phyloP scores from a whole-genome alignment of 148 eudicot species.

The Tetragonia tetragonoides region DNA sequence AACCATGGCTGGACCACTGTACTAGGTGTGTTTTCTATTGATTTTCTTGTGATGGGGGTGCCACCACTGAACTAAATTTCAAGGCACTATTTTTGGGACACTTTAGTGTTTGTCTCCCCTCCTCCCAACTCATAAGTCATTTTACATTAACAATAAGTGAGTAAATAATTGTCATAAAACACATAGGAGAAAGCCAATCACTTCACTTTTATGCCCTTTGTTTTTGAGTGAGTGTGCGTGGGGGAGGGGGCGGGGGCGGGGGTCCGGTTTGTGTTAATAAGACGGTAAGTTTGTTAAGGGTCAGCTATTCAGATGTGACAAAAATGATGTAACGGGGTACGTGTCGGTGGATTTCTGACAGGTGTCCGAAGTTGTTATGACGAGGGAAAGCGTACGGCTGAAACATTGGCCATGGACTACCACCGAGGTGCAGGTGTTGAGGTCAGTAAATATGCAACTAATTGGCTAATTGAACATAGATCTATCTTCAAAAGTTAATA shows the following conservation, averaged over 20 bases:
- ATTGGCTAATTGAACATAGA: too few species aligned
- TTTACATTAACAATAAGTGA: not conserved
- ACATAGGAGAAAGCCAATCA: not conserved
- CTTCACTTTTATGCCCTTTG: not conserved
- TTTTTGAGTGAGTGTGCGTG: too few species aligned
- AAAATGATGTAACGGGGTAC: not conserved
- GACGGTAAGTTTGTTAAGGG: not conserved
- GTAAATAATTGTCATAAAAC: not conserved
- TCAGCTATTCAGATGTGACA: not conserved
- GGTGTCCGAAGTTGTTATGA: slow-evolving; percentile 99
- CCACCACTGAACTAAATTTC: not conserved
- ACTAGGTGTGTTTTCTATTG: not conserved
- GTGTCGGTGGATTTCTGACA: slow-evolving; percentile 29
- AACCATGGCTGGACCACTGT: slow-evolving; percentile 10
- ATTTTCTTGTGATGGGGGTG: not conserved
- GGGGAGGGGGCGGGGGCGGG: not conserved
- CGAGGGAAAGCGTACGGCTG: slow-evolving; percentile 96
- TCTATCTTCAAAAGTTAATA: too few species aligned
- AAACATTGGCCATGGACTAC: slow-evolving; percentile 96
- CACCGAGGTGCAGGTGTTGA: slow-evolving; percentile 98
- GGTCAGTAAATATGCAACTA: slow-evolving; percentile 37
- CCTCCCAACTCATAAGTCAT: not conserved
- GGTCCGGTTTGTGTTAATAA: too few species aligned
- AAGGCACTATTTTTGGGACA: not conserved
- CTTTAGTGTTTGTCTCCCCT: not conserved